Base-by-base conservation (phyloP, 257 asterid species). In the Echites panduratus region DNA sequence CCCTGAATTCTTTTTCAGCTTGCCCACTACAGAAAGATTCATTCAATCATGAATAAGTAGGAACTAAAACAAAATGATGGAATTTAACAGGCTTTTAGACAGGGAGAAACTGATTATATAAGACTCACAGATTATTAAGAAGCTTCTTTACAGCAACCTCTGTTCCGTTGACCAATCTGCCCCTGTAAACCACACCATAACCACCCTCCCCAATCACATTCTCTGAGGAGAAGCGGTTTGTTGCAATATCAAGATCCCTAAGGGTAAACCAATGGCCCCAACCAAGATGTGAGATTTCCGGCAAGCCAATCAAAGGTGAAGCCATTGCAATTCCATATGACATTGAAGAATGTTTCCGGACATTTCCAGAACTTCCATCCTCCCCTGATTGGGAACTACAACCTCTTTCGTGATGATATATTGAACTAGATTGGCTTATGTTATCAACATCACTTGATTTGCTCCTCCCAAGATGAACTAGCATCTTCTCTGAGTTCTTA, bases 231-330 rank as follows among this genome's bases (percentile, higher is more conserved):
- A 94, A 94, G 41, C 95, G 89, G 63, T 76, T 85, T 0, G 99
- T 94, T 19, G 99, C 99, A 68, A 84, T 75, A 71, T 88, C 93
- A 67, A 94, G 99, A 80, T 94, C 99, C 79, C 99, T 78, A 41
- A 91, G 98, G 0, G 97, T 91, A 88, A 94, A 94, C 99, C 99
- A 94, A 78, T 91, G 99, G 71, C 99, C 99, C 99, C 99, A 94
- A 40, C 99, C 99, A 71, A 94, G 96, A 79, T 94, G 99, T 58
- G 99, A 94, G 50, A 84, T 52, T 81, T 94, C 99, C 0, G 97
- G 97, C 92, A 94, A 85, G 53, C 99, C 99, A 79, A 85, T 68
- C 58, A 91, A 83, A 77, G 99, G 99, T 67, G 97, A 91, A 1
- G 99, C 80, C 91, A 84, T 82, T 10, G 86, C 81, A 66, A 88